phyloP scores from a whole-genome alignment of 1,284 basidiomycete species.

The Malassezia japonica region DNA sequence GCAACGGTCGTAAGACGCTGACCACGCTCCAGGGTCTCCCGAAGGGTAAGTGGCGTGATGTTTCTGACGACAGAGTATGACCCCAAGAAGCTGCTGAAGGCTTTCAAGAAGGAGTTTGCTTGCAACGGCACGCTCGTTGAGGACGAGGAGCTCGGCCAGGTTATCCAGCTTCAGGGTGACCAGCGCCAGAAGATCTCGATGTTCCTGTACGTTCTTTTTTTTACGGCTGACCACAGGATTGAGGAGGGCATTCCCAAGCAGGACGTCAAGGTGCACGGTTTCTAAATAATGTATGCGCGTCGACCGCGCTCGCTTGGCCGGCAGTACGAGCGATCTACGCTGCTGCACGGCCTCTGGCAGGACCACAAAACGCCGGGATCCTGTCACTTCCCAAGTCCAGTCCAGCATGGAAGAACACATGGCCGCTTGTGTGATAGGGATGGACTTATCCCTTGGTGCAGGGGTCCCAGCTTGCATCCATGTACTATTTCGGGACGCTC shows the following conservation, averaged over 20 bases:
- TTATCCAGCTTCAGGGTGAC: conserved; percentile 98
- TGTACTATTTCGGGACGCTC: conserved; percentile 6
- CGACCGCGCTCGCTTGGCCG: too few relatives aligned
- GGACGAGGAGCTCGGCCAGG: conserved; percentile 90
- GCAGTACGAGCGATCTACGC: too few relatives aligned
- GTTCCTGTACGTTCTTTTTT: conserved; percentile 28
- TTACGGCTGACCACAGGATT: conserved; percentile 18
- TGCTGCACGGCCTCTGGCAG: too few relatives aligned
- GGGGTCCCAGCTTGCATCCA: conserved; percentile 1
- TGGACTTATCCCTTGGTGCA: too few relatives aligned
- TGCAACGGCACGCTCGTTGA: conserved; percentile 98
- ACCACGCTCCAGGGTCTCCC: conserved; percentile 95
- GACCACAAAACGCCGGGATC: too few relatives aligned
- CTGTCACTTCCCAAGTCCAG: too few relatives aligned
- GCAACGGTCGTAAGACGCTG: conserved; percentile 97
- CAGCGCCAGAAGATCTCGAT: conserved; percentile 77
- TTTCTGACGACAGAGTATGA: conserved; percentile 67
- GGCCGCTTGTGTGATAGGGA: too few relatives aligned
- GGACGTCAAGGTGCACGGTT: conserved; percentile 48
- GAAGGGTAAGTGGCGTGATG: conserved; percentile 57
- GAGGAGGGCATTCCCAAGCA: conserved; percentile 44
- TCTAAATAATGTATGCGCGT: conserved; percentile 23
- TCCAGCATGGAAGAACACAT: too few relatives aligned
- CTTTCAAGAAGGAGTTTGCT: conserved; percentile 98
- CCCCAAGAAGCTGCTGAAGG: conserved; percentile 94